These are phyloP conservation scores for Kodamaea arcana DNA, from an alignment of 1,139 yeast species.

Conservation along the genomic window DNA sequence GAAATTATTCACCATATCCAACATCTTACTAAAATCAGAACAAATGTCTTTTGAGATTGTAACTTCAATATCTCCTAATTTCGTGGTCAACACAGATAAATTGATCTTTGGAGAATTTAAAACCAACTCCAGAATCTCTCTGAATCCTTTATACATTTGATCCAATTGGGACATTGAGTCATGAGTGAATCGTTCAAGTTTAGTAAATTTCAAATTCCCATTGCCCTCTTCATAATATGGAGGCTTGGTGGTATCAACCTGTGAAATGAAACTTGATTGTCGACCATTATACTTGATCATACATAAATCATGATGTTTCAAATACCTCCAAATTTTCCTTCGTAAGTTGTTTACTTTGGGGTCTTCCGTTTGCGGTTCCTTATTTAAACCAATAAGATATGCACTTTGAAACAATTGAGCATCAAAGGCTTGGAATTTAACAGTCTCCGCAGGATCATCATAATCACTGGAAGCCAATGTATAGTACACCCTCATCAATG, in stretches of 20 bases:
- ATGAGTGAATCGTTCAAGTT: slow-evolving; percentile 8
- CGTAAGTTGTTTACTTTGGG: slow-evolving; percentile 10
- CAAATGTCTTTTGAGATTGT: slow-evolving; percentile 2
- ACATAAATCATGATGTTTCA: slow-evolving; percentile 24
- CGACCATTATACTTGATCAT: slow-evolving; percentile 28
- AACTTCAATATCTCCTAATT: slow-evolving; percentile 10
- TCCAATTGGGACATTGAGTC: slow-evolving; percentile 2
- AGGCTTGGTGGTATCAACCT: slow-evolving; percentile 25
- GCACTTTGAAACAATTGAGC: slow-evolving; percentile 15
- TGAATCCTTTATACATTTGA: slow-evolving; percentile 1
- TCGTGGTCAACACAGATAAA: slow-evolving; percentile 8
- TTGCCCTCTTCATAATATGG: slow-evolving; percentile 25
- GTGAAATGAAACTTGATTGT: slow-evolving; percentile 19
- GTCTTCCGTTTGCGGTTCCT: slow-evolving; percentile 15
- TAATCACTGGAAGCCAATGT: slow-evolving; percentile 7
- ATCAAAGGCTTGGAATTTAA: slow-evolving; percentile 10
- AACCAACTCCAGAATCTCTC: slow-evolving; percentile 1
- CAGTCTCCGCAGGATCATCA: slow-evolving; percentile 10
- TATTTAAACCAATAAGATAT: slow-evolving; percentile 14
- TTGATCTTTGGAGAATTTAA: slow-evolving; percentile 3
- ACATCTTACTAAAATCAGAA: slow-evolving; percentile 2
- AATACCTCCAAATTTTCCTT: slow-evolving; percentile 17
- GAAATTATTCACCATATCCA: slow-evolving; percentile 3
- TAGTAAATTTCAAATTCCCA: slow-evolving; percentile 15
- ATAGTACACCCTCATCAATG: slow-evolving; percentile 7